Percentiles rank a stretch among this genome's conserved stretches.
These are phyloP conservation scores for Tetracentron sinense DNA, from an alignment of 164 flowering plant genomes.

Conservation along the genomic window DNA sequence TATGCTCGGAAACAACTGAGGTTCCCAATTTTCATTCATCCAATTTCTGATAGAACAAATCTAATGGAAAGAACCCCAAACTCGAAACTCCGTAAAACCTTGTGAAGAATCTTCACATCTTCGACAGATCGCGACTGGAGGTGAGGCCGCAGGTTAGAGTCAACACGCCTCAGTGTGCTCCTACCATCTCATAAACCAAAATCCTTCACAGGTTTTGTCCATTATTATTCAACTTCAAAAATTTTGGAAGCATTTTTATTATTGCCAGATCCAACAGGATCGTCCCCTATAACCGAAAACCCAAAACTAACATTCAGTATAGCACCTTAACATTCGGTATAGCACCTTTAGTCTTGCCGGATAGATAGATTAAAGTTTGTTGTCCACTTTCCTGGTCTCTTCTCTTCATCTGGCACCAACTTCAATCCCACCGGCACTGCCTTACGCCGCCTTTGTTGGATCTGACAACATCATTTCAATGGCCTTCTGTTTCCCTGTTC, in stretches of 20 bases:
- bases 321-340: slow-evolving; percentile 77
- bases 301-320: slow-evolving; percentile 85
- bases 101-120: slow-evolving; percentile 72
- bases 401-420: no score
- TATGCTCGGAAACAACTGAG: no score
- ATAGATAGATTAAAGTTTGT: no score
- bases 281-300: slow-evolving; percentile 52
- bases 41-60: slow-evolving; percentile 38
- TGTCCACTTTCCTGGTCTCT: no score
- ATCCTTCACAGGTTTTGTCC: slow-evolving; percentile 27
- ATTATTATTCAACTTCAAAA: slow-evolving; percentile 27
- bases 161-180: slow-evolving; percentile 31
- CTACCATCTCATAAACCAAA: slow-evolving; percentile 18
- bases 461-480: no score
- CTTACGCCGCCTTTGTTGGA: no score
- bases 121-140: slow-evolving; percentile 40
- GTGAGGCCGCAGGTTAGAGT: slow-evolving; percentile 27
- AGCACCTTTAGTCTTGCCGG: slow-evolving; percentile 79
- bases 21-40: slow-evolving; percentile 38
- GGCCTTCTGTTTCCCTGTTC: no score
- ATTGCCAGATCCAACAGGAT: slow-evolving; percentile 13
- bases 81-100: slow-evolving; percentile 51
- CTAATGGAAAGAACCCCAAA: slow-evolving; percentile 43
- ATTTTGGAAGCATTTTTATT: slow-evolving; percentile 21
- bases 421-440: no score